Evolutionary conservation across 163 green algal genomes (phyloP), one percentile per base, ranked within the genome.

Genomic region (Chlamydomonas reinhardtii): DNA sequence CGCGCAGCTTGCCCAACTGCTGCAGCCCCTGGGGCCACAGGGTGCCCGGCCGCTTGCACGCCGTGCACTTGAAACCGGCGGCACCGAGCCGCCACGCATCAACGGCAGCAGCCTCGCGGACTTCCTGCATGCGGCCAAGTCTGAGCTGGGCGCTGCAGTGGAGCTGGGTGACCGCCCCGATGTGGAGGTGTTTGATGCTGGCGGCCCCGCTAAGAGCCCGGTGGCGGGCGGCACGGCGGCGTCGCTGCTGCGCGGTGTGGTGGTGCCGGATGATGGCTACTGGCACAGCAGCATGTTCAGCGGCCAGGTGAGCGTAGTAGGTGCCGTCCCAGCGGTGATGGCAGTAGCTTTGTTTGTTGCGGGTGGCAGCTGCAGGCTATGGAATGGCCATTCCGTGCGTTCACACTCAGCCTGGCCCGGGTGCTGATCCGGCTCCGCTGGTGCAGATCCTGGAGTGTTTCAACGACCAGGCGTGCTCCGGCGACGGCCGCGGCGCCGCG

Each of bases 281-380:
- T 80, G 73, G 73, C 73, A 80, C 73, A 54, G 34, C 52, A 80
- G 68, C 52, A 48, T 52, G 27, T 69, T 70, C 73, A 54, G 29
- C 1, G 52, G 43, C 34, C 14, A 56, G 69, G 69, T 74, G 34
- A 27, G 64, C 22, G 22, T 24, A 15, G 19, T n/a, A n/a, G n/a
- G n/a, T n/a, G n/a, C n/a, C n/a, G n/a, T n/a, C n/a, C n/a, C n/a
- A n/a, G n/a, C n/a, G n/a, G n/a, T n/a, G n/a, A n/a, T n/a, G n/a
- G n/a, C n/a, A n/a, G n/a, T n/a, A n/a, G n/a, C n/a, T n/a, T n/a
- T n/a, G n/a, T n/a, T n/a, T n/a, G n/a, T n/a, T n/a, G n/a, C n/a
- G n/a, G n/a, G n/a, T n/a, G n/a, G n/a, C n/a, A n/a, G n/a, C n/a
- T n/a, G n/a, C n/a, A n/a, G n/a, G n/a, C n/a, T n/a, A n/a, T n/a